Conservation (phyloP, 2,329 filamentous ascomycete species). For the Cladosporium cucumerinum region DNA sequence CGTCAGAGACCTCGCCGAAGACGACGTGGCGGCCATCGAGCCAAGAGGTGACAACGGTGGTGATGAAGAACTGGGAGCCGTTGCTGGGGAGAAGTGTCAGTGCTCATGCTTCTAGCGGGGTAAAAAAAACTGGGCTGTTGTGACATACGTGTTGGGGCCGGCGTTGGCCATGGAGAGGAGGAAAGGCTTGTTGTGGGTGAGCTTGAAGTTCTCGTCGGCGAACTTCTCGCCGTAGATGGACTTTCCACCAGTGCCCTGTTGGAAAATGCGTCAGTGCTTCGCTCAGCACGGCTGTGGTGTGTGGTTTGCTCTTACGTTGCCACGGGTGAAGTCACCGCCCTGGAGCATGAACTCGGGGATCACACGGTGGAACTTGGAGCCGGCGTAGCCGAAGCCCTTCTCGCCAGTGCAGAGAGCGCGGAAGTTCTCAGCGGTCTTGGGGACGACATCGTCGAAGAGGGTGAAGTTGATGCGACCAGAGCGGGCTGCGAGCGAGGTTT, state of each 20-base stretch:
- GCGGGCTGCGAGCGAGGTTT: conserved; percentile 55
- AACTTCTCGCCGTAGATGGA: conserved; percentile 98
- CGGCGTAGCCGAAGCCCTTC: conserved; percentile 78
- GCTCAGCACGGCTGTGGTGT: conserved; percentile 3
- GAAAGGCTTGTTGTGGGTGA: conserved; percentile 90
- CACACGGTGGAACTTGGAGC: conserved; percentile 89
- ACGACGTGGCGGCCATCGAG: conserved; percentile 80
- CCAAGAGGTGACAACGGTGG: conserved; percentile 64
- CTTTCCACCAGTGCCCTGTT: conserved; percentile 88
- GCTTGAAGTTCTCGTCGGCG: conserved; percentile 90
- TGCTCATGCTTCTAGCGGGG: background rate
- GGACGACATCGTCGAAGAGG: conserved; percentile 80
- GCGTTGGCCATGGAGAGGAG: conserved; percentile 98
- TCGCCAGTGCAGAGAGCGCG: conserved; percentile 91
- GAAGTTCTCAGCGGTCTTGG: conserved; percentile 97
- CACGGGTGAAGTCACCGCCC: conserved; percentile 93
- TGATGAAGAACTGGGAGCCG: conserved; percentile 72
- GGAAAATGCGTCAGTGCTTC: background rate
- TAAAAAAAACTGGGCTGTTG: conserved; percentile 1
- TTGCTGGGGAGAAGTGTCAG: conserved; percentile 47
- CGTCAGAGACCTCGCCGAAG: conserved; percentile 70
- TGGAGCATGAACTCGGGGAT: conserved; percentile 99
- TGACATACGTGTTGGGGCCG: conserved; percentile 79
- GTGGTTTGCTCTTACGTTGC: conserved; percentile 66
- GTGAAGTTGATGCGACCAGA: conserved; percentile 80